Conservation (phyloP, 2,329 filamentous ascomycete species). For the Aspergillus tanneri region DNA sequence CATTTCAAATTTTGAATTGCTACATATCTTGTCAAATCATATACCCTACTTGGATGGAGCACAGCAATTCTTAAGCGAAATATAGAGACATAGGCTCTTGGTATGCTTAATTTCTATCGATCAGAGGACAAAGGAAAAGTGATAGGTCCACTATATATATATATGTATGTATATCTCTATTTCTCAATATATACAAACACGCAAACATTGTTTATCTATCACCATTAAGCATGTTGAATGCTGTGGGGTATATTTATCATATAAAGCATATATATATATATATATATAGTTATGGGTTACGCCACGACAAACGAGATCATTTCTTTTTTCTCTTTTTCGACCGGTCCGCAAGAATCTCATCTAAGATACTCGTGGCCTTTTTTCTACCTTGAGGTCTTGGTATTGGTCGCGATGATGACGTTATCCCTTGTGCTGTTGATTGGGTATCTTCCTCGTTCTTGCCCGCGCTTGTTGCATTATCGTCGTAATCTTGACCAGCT, state of each 20-base stretch:
- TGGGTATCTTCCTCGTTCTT: constrained; percentile 10
- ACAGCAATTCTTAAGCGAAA: neutral
- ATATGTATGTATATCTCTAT: neutral
- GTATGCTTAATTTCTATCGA: neutral
- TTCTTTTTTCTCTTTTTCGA: constrained; percentile 53
- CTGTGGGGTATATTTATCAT: constrained; percentile 14
- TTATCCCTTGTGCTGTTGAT: constrained; percentile 8
- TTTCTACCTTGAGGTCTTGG: constrained; percentile 33
- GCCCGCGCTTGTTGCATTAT: constrained; percentile 1
- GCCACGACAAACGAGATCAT: constrained; percentile 17
- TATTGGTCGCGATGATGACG: constrained; percentile 13
- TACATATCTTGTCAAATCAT: constrained; percentile 2
- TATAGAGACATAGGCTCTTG: neutral
- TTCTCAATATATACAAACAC: too few species aligned
- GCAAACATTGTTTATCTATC: neutral
- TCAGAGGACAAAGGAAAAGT: neutral
- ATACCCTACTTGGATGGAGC: neutral
- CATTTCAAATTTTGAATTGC: constrained; percentile 18
- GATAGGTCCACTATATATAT: neutral
- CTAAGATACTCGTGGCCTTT: constrained; percentile 52
- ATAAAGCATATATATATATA: constrained; percentile 7
- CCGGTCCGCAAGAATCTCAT: constrained; percentile 50
- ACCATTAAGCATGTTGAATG: neutral
- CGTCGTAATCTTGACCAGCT: neutral
- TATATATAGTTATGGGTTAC: constrained; percentile 1